Evolutionary conservation across 129 eudicot species (phyloP).

Genomic region (Kitagawia praeruptora): DNA sequence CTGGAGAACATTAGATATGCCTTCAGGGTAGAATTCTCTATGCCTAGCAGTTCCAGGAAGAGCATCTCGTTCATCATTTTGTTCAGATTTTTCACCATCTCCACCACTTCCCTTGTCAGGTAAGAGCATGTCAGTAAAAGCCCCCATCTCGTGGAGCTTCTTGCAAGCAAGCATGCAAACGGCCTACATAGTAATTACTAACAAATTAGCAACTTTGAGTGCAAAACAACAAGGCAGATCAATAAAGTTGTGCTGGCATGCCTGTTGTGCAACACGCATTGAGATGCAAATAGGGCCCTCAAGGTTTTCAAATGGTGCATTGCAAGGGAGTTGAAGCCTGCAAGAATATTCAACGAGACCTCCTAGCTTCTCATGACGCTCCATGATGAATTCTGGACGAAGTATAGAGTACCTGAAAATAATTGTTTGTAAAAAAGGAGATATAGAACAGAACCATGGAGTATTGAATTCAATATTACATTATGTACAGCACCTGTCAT

Average conservation of each 20-base stretch:
- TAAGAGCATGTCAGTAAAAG: constrained; percentile 98
- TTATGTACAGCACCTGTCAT: constrained; percentile 62
- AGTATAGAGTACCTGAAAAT: constrained; percentile 79
- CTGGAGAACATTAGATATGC: constrained; percentile 79
- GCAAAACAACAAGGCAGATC: constrained; percentile 3
- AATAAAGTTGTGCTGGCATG: constrained; percentile 19
- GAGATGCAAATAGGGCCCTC: constrained; percentile 97
- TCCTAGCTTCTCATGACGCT: constrained; percentile 83
- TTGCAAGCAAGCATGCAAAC: constrained; percentile 99
- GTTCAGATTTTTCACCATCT: constrained; percentile 65
- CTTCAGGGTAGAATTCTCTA: constrained; percentile 97
- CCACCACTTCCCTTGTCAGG: constrained; percentile 96
- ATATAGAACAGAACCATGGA: neutral
- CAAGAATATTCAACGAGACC: constrained; percentile 80
- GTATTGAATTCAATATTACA: neutral
- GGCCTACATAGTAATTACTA: constrained; percentile 45
- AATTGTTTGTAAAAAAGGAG: neutral
- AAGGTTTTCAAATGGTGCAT: constrained; percentile 92
- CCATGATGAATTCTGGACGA: constrained; percentile 95
- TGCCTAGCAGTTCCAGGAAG: constrained; percentile 98
- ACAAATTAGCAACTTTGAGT: constrained; percentile 5
- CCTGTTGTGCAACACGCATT: constrained; percentile 99
- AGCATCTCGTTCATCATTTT: constrained; percentile 78
- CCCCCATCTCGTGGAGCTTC: constrained; percentile 99
- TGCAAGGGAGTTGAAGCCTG: constrained; percentile 98